Conservation (phyloP, 139 green algal genomes). For the Chlorella vulgaris region DNA sequence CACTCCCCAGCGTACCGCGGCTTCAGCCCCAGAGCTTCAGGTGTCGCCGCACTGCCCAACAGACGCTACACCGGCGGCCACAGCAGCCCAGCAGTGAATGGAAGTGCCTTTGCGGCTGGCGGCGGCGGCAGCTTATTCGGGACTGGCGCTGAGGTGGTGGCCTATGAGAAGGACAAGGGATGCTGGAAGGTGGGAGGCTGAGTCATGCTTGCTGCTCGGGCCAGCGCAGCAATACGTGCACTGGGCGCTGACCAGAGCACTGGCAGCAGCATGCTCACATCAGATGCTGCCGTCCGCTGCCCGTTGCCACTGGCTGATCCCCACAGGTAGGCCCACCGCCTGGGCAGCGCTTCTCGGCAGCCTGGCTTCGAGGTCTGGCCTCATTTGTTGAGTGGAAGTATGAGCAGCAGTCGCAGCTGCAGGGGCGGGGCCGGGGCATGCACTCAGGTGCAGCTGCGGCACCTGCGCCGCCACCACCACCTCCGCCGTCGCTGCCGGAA, state of each 20-base stretch:
- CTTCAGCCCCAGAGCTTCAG: too few relatives aligned
- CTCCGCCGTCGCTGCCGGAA: neutral
- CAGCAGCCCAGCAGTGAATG: neutral
- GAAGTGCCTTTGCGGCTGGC: neutral
- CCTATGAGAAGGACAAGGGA: slow-evolving; percentile 17
- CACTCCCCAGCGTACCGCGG: too few relatives aligned
- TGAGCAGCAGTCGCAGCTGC: neutral
- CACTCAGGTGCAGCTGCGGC: too few relatives aligned
- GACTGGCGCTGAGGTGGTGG: slow-evolving; percentile 1
- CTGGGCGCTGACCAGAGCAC: too few relatives aligned
- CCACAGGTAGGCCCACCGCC: slow-evolving; percentile 21
- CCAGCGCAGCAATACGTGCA: too few relatives aligned
- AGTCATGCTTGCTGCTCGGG: neutral
- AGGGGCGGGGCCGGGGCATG: too few relatives aligned
- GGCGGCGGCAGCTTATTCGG: slow-evolving; percentile 23
- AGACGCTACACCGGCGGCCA: too few relatives aligned
- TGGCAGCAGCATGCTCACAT: too few relatives aligned
- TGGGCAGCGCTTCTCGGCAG: slow-evolving; percentile 16
- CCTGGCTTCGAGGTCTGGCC: slow-evolving; percentile 18
- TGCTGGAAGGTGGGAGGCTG: slow-evolving; percentile 23
- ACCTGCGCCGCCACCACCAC: too few relatives aligned
- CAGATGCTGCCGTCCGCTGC: neutral
- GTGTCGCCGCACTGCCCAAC: too few relatives aligned
- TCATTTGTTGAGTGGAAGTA: slow-evolving; percentile 15
- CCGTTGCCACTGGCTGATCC: neutral